phyloP scores from a whole-genome alignment of 106 monocot species.

The Dioscorea alata region DNA sequence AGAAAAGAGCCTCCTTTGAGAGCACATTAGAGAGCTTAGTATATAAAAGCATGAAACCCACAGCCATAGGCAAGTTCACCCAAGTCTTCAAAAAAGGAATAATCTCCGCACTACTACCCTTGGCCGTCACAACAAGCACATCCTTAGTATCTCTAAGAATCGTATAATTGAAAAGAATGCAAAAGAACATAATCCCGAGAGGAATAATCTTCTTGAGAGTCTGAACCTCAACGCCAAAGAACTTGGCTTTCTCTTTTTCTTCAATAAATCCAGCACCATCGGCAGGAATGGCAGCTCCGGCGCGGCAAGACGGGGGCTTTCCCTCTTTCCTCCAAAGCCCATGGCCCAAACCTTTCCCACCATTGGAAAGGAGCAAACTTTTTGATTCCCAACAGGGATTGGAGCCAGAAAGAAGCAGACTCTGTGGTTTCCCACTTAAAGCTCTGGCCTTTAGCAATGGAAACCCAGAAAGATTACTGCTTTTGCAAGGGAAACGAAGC shows the following conservation, averaged over 20 bases:
- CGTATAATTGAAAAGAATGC: constrained; percentile 96
- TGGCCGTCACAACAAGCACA: constrained; percentile 89
- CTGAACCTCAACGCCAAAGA: constrained; percentile 63
- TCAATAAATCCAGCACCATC: constrained; percentile 17
- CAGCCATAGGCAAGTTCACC: constrained; percentile 94
- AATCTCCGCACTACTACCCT: constrained; percentile 96
- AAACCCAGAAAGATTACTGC: not conserved
- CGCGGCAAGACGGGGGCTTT: constrained; percentile 6
- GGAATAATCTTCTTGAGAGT: constrained; percentile 91
- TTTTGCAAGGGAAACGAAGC: constrained; percentile 1
- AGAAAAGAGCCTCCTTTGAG: constrained; percentile 92
- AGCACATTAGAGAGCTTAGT: constrained; percentile 82
- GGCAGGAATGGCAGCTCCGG: constrained; percentile 28
- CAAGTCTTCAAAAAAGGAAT: constrained; percentile 95
- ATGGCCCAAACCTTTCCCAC: not conserved
- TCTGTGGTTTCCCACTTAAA: not conserved
- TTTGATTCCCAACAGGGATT: too few relatives aligned
- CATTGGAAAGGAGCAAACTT: too few relatives aligned
- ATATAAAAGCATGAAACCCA: constrained; percentile 95
- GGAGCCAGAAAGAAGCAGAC: constrained; percentile 4
- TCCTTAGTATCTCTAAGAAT: constrained; percentile 94
- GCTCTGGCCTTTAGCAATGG: constrained; percentile 4
- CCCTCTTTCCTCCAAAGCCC: constrained; percentile 1
- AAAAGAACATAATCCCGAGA: constrained; percentile 92
- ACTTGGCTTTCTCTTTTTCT: constrained; percentile 42